These are phyloP conservation scores for Fusarium chuoi DNA, from an alignment of 2,329 filamentous ascomycete species.

Conservation along the genomic window DNA sequence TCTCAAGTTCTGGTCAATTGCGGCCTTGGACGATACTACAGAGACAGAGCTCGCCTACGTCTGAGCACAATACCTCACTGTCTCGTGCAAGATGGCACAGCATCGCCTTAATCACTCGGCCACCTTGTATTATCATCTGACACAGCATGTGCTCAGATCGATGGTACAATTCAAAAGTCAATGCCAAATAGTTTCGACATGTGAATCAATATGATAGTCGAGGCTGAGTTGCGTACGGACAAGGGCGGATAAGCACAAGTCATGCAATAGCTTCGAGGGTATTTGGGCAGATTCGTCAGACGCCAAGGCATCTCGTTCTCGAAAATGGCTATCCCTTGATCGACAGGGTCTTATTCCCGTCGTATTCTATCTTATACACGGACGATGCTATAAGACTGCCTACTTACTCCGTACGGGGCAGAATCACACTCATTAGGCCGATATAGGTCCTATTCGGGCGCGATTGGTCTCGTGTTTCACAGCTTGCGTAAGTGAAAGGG, in stretches of 20 bases:
- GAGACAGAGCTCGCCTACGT: conserved; percentile 24
- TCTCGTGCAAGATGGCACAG: conserved; percentile 20
- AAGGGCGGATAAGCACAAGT: background rate
- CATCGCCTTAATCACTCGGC: conserved; percentile 27
- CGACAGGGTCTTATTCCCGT: conserved; percentile 11
- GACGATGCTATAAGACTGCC: background rate
- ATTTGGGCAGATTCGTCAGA: background rate
- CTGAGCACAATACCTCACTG: conserved; percentile 13
- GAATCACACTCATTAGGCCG: background rate
- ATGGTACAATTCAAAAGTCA: no score
- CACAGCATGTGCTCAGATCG: background rate
- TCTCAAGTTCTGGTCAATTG: background rate
- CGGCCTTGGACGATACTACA: background rate
- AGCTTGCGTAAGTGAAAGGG: background rate
- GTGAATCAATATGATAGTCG: background rate
- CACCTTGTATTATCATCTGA: conserved; percentile 10
- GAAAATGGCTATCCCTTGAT: background rate
- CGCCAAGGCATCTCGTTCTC: background rate
- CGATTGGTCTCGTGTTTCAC: background rate
- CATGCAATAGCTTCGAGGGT: background rate
- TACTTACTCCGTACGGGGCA: background rate
- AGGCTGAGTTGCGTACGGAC: background rate
- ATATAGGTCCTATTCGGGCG: background rate
- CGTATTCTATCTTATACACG: background rate
- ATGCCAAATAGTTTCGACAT: background rate